phyloP scores from a whole-genome alignment of 306 rosid genomes.

The Sesbania bispinosa region DNA sequence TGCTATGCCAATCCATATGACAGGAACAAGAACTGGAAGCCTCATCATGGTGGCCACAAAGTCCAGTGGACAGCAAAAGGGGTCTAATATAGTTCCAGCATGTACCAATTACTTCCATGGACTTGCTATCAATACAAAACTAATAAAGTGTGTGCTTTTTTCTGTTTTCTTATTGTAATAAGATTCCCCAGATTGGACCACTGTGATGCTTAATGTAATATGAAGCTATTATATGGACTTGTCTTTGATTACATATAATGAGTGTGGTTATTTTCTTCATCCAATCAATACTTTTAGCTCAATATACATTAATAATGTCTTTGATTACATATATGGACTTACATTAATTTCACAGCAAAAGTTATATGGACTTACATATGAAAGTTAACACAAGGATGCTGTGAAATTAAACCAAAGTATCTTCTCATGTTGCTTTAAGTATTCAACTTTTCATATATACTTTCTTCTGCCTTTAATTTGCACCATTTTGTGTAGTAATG shows the following conservation, averaged over 20 bases:
- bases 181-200: background rate
- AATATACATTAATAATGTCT: background rate
- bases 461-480: background rate
- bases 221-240: background rate
- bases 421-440: background rate
- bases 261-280: background rate
- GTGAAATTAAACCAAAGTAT: background rate
- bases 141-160: constrained; percentile 17
- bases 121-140: background rate
- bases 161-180: constrained; percentile 15
- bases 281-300: background rate
- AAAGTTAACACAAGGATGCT: background rate
- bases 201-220: background rate
- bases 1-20: constrained; percentile 7
- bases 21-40: background rate
- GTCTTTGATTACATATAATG: background rate
- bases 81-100: background rate
- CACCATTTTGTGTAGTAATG: background rate
- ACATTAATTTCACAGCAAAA: too few species aligned
- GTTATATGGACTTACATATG: too few species aligned
- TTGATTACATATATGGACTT: background rate
- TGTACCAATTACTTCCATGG: background rate
- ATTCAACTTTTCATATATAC: background rate
- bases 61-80: constrained; percentile 32
- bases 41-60: constrained; percentile 13